A percentile compares a stretch with the other conserved stretches of the same genome.
phyloP scores from a whole-genome alignment of 805 yeast genomes.

The Dipodascus geniculatus region DNA sequence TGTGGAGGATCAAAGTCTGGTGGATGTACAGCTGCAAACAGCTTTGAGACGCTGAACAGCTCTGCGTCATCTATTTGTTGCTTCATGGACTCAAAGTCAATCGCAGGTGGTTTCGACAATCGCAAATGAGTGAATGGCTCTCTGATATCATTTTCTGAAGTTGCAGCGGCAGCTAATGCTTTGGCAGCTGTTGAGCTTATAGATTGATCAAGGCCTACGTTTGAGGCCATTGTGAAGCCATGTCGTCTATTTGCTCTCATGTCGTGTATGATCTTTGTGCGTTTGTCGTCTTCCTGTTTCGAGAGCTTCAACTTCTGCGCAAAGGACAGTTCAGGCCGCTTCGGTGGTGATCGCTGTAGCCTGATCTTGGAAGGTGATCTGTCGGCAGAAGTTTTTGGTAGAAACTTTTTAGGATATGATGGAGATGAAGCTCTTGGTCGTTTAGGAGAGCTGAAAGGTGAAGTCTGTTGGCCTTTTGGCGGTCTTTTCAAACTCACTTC shows the following conservation, averaged over 20 bases:
- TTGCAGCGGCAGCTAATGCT: not conserved
- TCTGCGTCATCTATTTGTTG: conserved; percentile 37
- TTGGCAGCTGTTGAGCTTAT: not conserved
- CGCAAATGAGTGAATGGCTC: conserved; percentile 36
- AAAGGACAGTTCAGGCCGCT: conserved; percentile 5
- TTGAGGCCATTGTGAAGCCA: conserved; percentile 4
- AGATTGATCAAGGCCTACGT: conserved; percentile 4
- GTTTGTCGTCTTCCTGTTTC: not conserved
- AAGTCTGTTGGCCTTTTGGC: not conserved
- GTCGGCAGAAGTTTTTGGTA: conserved; percentile 6
- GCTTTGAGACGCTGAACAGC: conserved; percentile 43
- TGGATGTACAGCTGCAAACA: conserved; percentile 53
- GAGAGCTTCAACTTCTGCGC: conserved; percentile 7
- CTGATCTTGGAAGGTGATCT: conserved; percentile 1
- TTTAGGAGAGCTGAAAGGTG: conserved; percentile 1
- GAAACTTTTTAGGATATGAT: conserved; percentile 6
- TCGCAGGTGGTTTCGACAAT: conserved; percentile 28
- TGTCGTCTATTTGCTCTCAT: conserved; percentile 3
- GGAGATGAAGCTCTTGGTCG: not conserved
- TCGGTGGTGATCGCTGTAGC: not conserved
- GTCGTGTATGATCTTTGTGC: not conserved
- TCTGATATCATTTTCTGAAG: not conserved
- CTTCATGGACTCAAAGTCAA: conserved; percentile 28
- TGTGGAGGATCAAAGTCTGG: conserved; percentile 59
- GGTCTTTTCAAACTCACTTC: conserved; percentile 12